These are phyloP conservation scores for Triticum dicoccoides DNA, from an alignment of 176 grass and related monocot species.

Conservation along the genomic window DNA sequence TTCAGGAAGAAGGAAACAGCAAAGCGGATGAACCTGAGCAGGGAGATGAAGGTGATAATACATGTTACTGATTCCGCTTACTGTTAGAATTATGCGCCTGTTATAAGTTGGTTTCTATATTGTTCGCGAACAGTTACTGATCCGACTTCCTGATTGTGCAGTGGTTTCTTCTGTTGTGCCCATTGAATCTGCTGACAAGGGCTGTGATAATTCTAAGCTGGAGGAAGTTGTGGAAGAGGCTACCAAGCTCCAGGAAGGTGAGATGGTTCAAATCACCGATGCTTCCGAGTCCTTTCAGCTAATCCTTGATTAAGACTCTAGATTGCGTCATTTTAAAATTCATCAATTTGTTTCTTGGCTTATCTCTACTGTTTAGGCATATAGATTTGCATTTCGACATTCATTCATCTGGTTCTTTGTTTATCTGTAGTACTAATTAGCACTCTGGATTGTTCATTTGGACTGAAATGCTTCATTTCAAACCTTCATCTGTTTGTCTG, in stretches of 20 bases:
- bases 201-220: not conserved
- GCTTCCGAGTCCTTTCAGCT: not conserved
- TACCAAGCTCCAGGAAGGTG: conserved; percentile 24
- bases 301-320: not conserved
- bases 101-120: not conserved
- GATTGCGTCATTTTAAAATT: not conserved
- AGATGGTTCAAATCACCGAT: not conserved
- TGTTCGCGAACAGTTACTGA: not conserved
- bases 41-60: conserved; percentile 33
- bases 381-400: not conserved
- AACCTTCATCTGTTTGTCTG: not conserved
- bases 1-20: conserved; percentile 3
- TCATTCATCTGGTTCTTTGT: not conserved
- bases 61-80: not conserved
- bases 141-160: not conserved
- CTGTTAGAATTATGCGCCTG: too few species aligned
- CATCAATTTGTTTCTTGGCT: not conserved
- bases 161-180: conserved; percentile 16
- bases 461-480: not conserved
- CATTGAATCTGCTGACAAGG: not conserved
- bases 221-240: not conserved
- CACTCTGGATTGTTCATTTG: not conserved
- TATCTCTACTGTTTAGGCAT: not conserved
- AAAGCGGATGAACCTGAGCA: conserved; percentile 28
- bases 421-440: not conserved